Evolutionary conservation across 75 land plant genomes (phyloP).

Genomic region (Picea glauca): DNA sequence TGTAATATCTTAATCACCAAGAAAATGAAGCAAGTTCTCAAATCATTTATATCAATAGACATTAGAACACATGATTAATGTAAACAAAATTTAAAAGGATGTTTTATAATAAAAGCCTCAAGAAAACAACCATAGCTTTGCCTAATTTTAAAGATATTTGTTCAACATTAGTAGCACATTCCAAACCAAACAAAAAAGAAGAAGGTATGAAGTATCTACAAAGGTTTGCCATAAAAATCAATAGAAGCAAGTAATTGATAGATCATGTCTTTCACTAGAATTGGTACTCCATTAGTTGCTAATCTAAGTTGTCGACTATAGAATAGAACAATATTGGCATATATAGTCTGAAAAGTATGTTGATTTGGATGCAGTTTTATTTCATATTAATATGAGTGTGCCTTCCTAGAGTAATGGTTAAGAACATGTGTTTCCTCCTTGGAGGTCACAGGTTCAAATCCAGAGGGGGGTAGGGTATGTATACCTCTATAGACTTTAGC

Average conservation of each 20-base stretch:
- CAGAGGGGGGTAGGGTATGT: too few relatives aligned
- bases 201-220: too few relatives aligned
- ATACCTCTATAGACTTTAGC: too few relatives aligned
- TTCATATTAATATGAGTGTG: too few relatives aligned
- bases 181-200: background rate
- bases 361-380: too few relatives aligned
- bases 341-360: too few relatives aligned
- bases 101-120: background rate
- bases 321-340: too few relatives aligned
- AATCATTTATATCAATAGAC: slow-evolving; percentile 3
- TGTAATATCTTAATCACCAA: slow-evolving; percentile 58
- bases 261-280: background rate
- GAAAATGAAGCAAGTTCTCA: background rate
- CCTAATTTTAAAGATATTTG: background rate
- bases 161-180: background rate
- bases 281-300: background rate
- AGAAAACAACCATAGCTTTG: background rate
- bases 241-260: background rate
- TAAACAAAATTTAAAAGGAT: background rate
- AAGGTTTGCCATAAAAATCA: background rate
- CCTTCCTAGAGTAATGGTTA: too few relatives aligned
- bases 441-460: too few relatives aligned
- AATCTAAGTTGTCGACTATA: background rate
- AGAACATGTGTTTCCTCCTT: too few relatives aligned
- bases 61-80: background rate